Base-by-base conservation (phyloP, 2,329 filamentous ascomycete species). In the Fusarium praegraminearum region DNA sequence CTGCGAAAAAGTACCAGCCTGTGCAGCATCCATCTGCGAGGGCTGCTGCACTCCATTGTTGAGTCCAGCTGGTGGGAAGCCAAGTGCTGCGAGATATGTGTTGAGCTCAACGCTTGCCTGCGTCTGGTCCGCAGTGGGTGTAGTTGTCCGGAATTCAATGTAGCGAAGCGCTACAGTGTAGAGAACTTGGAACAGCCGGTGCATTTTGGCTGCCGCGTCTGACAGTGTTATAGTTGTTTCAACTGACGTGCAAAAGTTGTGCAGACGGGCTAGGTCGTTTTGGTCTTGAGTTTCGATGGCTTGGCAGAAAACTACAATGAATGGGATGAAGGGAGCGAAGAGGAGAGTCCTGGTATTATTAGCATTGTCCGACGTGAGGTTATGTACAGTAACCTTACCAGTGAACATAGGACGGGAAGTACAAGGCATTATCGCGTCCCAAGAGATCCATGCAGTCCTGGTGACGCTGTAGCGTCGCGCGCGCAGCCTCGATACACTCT, bases 101-200 rank as follows among this genome's bases (percentile, higher is more conserved):
- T 75, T 74, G 8, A 75, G 69, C 51, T 75, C 73, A 22, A 69
- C 70, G 20, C 63, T 73, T 9, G 72, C 72, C 61, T 87, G 73
- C 5, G 80, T 75, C 63, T 78, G 73, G 47, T 72, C 71, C 24
- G 75, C 76, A 9, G 71, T 70, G 9, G 73, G 73, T 4, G 73
- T 68, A 9, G 62, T 65, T 30, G 69, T 71, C 52, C 86, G 87
- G 4, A 86, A 85, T 72, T 89, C 85, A 18, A 89, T 80, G 67
- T 90, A 90, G 7, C 89, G 79, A 36, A 83, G 81, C 1, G 87
- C 87, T 10, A 90, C 85, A 36, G 82, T 87, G 67, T 86, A 83
- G 51, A 90, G 83, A 3, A 89, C 83, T 47, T 86, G 83, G 66
- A 87, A 90, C 16, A 90, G 81, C 28, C 83, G 86, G 65, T 87